Evolutionary conservation across 441 rosid genomes (phyloP), one percentile per base, ranked within the genome.

Genomic region (Erodium texanum): DNA sequence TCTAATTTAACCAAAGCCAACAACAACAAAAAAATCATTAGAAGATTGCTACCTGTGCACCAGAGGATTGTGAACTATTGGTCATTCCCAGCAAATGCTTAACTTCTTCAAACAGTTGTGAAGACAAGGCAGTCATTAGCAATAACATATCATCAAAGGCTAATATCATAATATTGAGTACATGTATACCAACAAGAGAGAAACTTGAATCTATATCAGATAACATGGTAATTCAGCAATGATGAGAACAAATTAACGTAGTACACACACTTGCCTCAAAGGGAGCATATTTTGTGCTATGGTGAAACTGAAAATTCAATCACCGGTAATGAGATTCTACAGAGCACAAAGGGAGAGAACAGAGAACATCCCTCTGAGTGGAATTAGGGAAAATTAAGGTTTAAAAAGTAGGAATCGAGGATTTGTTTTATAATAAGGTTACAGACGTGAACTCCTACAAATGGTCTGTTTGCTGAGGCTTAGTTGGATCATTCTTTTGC

Each of bases 1-100:
- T 12, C 54, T 58, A 65, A 11, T 41, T 72, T 66, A 66, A 20
- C 34, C 59, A 56, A 2, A 65, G n/a, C 73, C 52, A 41, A 64
- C 54, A 14, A n/a, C 29, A 23, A 10, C n/a, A 41, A 50, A 45
- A 19, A 68, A 63, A 18, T 70, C 65, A 67, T 70, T 22, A 69
- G 64, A 34, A 62, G 0, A 67, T 64, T 15, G 62, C 19, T 68
- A 88, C 97, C 89, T 89, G 94, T 12, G 84, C 61, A 71, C 89
- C 86, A 27, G 94, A 81, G 50, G 89, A 76, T 62, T 81, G 96
- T 72, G 87, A 76, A 77, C 83, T 88, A 76, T 85, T 86, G 67
- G 92, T 82, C 98, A 92, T 89, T 61, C 70, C 70, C 80, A 65
- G 71, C 65, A 72, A 78, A 77, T 20, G 7, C 18, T 63, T 75